A percentile compares a stretch with the other conserved stretches of the same genome.
Conservation (phyloP, 805 yeast genomes). For the Myxozyma mucilagina region DNA sequence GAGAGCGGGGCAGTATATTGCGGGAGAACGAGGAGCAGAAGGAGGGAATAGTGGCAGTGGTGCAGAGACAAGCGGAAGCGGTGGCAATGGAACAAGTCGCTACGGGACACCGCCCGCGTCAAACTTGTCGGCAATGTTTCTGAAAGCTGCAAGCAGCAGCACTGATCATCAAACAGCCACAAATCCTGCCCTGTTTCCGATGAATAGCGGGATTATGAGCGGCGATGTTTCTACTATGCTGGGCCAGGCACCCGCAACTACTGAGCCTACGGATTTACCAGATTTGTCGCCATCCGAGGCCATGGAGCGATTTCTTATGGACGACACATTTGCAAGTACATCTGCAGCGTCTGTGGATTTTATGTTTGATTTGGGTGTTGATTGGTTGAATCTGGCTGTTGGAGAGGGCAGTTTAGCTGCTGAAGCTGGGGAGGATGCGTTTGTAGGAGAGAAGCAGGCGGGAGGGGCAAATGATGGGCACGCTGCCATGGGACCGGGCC, state of each 20-base stretch:
- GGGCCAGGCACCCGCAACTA: not conserved
- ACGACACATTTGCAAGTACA: constrained; percentile 18
- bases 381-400: constrained; percentile 22
- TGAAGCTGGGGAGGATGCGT: not conserved
- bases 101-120: not conserved
- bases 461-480: not conserved
- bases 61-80: not conserved
- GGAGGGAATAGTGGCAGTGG: too few species aligned
- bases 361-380: constrained; percentile 22
- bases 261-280: not conserved
- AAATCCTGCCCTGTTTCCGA: not conserved
- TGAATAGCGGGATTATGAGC: not conserved
- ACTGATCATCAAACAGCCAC: constrained; percentile 15
- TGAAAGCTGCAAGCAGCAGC: constrained; percentile 25
- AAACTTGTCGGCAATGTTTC: constrained; percentile 27
- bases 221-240: not conserved
- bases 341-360: constrained; percentile 9
- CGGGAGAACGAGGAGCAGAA: too few species aligned
- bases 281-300: constrained; percentile 29
- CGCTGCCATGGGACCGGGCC: not conserved
- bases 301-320: constrained; percentile 30
- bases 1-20: not conserved
- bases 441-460: not conserved
- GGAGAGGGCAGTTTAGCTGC: not conserved
- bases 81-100: not conserved